These are phyloP conservation scores for Voacanga thouarsii DNA, from an alignment of 257 asterid genomes.

Conservation along the genomic window DNA sequence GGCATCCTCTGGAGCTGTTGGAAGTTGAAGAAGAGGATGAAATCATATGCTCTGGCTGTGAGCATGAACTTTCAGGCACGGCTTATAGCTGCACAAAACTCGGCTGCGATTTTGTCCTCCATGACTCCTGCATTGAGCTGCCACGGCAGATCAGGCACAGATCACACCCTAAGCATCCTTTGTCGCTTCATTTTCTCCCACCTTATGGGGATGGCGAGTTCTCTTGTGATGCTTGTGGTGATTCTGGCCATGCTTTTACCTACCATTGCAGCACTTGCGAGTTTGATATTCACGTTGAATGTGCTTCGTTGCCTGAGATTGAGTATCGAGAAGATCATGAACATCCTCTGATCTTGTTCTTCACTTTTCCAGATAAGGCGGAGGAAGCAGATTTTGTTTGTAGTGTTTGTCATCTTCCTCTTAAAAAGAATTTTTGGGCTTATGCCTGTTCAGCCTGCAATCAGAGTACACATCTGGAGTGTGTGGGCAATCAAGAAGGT, in stretches of 20 bases:
- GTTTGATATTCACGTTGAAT: conserved; percentile 37
- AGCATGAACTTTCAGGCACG: conserved; percentile 16
- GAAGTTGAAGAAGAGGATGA: conserved; percentile 14
- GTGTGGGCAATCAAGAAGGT: conserved; percentile 13
- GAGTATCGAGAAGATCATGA: conserved; percentile 36
- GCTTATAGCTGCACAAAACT: conserved; percentile 34
- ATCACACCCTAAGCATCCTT: conserved; percentile 35
- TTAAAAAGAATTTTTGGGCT: conserved; percentile 34
- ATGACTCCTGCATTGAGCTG: conserved; percentile 34
- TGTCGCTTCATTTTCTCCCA: conserved; percentile 27
- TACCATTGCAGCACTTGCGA: conserved; percentile 34
- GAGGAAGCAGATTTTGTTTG: conserved; percentile 17
- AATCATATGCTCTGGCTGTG: conserved; percentile 38
- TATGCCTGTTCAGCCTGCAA: conserved; percentile 38
- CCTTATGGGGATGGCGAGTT: conserved; percentile 24
- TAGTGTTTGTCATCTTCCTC: conserved; percentile 23
- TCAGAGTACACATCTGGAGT: conserved; percentile 31
- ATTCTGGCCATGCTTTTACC: conserved; percentile 22
- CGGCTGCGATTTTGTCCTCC: conserved; percentile 39
- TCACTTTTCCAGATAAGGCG: not conserved
- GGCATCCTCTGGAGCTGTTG: conserved; percentile 26
- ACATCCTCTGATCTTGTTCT: conserved; percentile 29
- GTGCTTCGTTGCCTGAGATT: conserved; percentile 41
- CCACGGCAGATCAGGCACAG: conserved; percentile 27
- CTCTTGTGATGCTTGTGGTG: conserved; percentile 36